Evolutionary conservation across 305 asterid genomes (phyloP).

Genomic region (Fraxinus latifolia): DNA sequence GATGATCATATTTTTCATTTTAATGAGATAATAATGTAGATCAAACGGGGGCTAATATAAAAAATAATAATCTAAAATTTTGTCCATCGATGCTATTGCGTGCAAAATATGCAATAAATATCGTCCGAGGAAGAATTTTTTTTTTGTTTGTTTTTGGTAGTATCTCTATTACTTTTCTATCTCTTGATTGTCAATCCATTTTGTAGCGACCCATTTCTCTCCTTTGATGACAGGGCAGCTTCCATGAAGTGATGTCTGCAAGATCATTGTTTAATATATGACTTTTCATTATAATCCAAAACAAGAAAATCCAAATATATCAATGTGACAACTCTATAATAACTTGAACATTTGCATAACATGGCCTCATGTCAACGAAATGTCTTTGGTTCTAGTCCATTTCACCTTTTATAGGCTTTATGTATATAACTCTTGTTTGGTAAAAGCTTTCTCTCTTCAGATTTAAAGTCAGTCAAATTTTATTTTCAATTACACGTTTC

Average conservation of each 20-base stretch:
- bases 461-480: background rate
- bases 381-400: background rate
- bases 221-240: slow-evolving; percentile 80
- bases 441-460: background rate
- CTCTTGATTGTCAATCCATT: slow-evolving; percentile 66
- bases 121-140: background rate
- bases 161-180: slow-evolving; percentile 16
- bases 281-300: background rate
- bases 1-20: too few species aligned
- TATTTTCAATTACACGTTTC: background rate
- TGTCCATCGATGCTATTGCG: background rate
- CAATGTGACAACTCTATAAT: background rate
- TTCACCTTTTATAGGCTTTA: background rate
- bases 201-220: slow-evolving; percentile 88
- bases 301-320: background rate
- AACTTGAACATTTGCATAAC: background rate
- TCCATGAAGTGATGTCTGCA: slow-evolving; percentile 74
- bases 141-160: background rate
- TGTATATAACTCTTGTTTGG: background rate
- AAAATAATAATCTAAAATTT: background rate
- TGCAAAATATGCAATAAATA: background rate
- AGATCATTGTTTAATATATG: background rate
- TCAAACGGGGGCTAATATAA: too few species aligned
- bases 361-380: background rate
- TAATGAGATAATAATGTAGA: too few species aligned